Evolutionary conservation across 1,284 basidiomycete species (phyloP), one percentile per base, ranked within the genome.

Genomic region (Cryptococcus wingfieldii): DNA sequence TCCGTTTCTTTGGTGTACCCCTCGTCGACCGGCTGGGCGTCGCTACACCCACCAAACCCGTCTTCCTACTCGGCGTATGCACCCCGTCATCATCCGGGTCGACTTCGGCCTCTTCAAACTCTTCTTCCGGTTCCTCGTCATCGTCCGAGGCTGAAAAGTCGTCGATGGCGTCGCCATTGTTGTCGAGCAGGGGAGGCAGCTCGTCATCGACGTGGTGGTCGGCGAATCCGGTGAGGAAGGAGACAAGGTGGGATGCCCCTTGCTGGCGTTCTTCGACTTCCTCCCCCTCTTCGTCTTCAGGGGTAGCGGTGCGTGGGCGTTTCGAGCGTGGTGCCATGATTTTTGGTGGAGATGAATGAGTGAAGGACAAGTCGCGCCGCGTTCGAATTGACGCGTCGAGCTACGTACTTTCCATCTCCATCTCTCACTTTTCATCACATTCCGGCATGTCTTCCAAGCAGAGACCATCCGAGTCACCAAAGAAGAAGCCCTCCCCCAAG

Each of bases 171-270:
- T 60, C 53, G 5, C 38, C 58, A 14, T 46, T 45, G 28, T 59
- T 55, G 12, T 23, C 23, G 23, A 23, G 23, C 23, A 23, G 23
- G 23, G 23, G 23, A 23, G 43, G 54, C 10, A 62, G 62, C 4
- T 63, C 62, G 31, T 69, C 66, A 25, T 60, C 64, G 18, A 65
- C 63, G 19, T 58, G 57, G 46, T 59, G 56, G 31, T 59, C 57
- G 16, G 69, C 71, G 48, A 74, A 75, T 9, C 67, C 65, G 5
- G 68, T 73, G 4, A 75, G 60, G 59, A 75, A 75, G 14, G 73
- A 75, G 38, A 75, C 64, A 10, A 75, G 63, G 56, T 75, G 73
- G 1, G 68, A 68, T 9, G 67, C 64, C 39, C 44, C 25, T 8
- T 42, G 41, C 41, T 42, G n/a, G 12, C n/a, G 38, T 39, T 49